Conservation (phyloP, 140 eudicot genomes). For the Stevia rebaudiana region DNA sequence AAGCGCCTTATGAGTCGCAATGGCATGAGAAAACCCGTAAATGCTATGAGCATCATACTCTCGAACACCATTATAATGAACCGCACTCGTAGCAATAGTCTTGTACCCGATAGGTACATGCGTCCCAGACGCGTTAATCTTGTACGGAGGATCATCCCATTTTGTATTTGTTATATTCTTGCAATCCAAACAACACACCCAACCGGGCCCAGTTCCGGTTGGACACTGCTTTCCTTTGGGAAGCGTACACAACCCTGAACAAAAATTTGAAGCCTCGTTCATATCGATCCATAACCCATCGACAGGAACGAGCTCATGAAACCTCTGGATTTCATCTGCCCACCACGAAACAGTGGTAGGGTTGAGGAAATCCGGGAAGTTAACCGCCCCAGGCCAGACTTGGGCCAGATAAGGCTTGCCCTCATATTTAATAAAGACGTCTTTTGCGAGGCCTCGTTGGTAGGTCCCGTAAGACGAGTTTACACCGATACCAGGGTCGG, state of each 20-base stretch:
- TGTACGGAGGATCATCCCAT: constrained; percentile 98
- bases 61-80: constrained; percentile 77
- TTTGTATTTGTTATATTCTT: constrained; percentile 67
- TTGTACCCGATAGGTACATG: constrained; percentile 69
- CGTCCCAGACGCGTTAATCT: constrained; percentile 82
- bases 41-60: constrained; percentile 95
- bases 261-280: constrained; percentile 90
- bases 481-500: constrained; percentile 94
- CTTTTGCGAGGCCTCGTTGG: constrained; percentile 66
- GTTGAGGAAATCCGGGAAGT: constrained; percentile 87
- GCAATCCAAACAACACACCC: constrained; percentile 89
- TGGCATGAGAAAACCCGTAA: constrained; percentile 69
- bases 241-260: constrained; percentile 77
- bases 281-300: constrained; percentile 97
- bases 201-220: constrained; percentile 78
- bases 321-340: constrained; percentile 80
- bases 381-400: constrained; percentile 97
- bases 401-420: constrained; percentile 85
- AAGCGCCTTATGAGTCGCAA: constrained; percentile 87
- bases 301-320: constrained; percentile 84
- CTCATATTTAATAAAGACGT: constrained; percentile 73
- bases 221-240: constrained; percentile 77
- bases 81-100: constrained; percentile 94
- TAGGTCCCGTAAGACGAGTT: constrained; percentile 66
- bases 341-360: constrained; percentile 87